A percentile compares a stretch with the other conserved stretches of the same genome.
Evolutionary conservation across 2,329 filamentous ascomycete species (phyloP).

Genomic region (Amauroascus verrucosus): DNA sequence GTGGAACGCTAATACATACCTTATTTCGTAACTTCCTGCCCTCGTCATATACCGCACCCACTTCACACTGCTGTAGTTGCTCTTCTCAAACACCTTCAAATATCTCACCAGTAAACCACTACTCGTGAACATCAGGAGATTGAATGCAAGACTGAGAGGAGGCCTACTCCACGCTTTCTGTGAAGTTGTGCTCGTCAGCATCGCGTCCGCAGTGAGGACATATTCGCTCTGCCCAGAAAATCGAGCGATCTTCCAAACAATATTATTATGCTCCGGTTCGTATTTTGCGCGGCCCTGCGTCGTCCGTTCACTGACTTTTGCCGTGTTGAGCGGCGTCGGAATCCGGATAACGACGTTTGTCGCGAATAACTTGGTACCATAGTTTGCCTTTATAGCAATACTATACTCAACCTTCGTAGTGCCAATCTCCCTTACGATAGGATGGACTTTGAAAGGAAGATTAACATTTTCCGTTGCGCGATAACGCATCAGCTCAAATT

Average conservation of each 20-base stretch:
- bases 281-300: slow-evolving; percentile 97
- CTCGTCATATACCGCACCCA: slow-evolving; percentile 99
- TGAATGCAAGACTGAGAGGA: slow-evolving; percentile 84
- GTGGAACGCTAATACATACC: slow-evolving; percentile 42
- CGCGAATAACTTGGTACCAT: slow-evolving; percentile 88
- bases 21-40: slow-evolving; percentile 93
- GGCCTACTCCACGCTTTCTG: slow-evolving; percentile 95
- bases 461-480: slow-evolving; percentile 98
- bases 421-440: slow-evolving; percentile 94
- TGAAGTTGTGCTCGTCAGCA: slow-evolving; percentile 92
- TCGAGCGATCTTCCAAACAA: slow-evolving; percentile 97
- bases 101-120: slow-evolving; percentile 86
- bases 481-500: slow-evolving; percentile 98
- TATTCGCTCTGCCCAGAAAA: slow-evolving; percentile 98
- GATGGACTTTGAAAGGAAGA: slow-evolving; percentile 95
- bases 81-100: slow-evolving; percentile 98
- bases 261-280: slow-evolving; percentile 94
- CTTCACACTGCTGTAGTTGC: slow-evolving; percentile 95
- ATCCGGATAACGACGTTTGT: slow-evolving; percentile 93
- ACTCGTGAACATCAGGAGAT: slow-evolving; percentile 94
- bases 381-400: slow-evolving; percentile 94
- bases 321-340: slow-evolving; percentile 92
- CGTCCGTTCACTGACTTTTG: slow-evolving; percentile 81
- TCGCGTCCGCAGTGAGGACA: slow-evolving; percentile 86
- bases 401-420: slow-evolving; percentile 98